Base-by-base conservation (phyloP, 2,329 filamentous ascomycete species). In the Aspergillus melleus region DNA sequence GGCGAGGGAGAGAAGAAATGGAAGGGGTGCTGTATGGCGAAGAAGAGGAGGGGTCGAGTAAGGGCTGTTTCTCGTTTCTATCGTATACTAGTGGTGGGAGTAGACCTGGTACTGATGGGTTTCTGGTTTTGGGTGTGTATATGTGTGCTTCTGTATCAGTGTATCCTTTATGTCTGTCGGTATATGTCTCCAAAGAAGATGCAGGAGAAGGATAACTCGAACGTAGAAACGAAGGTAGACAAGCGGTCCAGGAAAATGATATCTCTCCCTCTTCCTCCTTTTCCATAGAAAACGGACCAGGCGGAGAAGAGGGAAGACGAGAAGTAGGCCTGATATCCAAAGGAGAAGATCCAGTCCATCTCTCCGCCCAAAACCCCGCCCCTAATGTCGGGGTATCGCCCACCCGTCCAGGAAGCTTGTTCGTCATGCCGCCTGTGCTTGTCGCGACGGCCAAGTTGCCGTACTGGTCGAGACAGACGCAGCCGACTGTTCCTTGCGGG, bases 281-380 rank as follows among this genome's bases (percentile, higher is more conserved):
- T 8, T 36, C 32, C 32, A 9, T 24, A 24, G 2, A 12, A 10
- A 12, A 32, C 2, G 10, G 10, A 12, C 1, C 12, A 32, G 30
- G 12, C 1, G 24, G 24, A 4, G 10, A 10, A 32, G 30, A 32
- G 12, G 3, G 2, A 12, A 32, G 30, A 32, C 10, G 30, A 12
- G 30, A 32, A 12, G 10, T 12, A 32, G 5, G 10, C 4, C 12
- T 10, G 12, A 36, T 42, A 10, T 24, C 30, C 54, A 32, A 19
- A 11, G 8, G 9, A 46, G 30, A 16, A 32, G 9, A 8, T n/a
- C 20, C 54, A 8, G 76, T 75, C 91, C 91, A 96, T 66, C 92
- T 86, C 72, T 96, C 92, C 0, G 92, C 91, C 91, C 92, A 96
- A 74, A 92, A 96, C 0, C 92, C 92, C 0, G 92, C 90, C 0